phyloP scores from a whole-genome alignment of 805 yeast genomes.

The Geotrichum ghanense region DNA sequence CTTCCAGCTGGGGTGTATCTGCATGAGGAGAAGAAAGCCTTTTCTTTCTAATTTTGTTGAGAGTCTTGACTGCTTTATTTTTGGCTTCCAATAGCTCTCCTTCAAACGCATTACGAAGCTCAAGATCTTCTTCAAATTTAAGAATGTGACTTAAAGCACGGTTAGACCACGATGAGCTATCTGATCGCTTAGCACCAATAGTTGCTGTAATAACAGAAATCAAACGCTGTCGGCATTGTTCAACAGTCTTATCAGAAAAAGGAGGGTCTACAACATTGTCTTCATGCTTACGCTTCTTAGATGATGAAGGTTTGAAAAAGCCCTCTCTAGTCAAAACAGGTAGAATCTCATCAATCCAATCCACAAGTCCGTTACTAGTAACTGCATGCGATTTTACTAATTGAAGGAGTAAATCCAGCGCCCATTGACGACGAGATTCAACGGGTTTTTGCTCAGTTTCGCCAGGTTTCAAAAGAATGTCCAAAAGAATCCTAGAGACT shows the following conservation, averaged over 20 bases:
- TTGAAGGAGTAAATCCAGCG: conserved; percentile 45
- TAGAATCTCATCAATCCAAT: conserved; percentile 29
- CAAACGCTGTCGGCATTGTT: conserved; percentile 33
- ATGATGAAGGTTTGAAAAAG: conserved; percentile 25
- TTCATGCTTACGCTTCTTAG: conserved; percentile 3
- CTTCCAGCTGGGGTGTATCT: conserved; percentile 35
- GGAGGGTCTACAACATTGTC: conserved; percentile 7
- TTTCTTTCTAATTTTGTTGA: conserved; percentile 33
- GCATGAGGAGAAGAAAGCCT: conserved; percentile 27
- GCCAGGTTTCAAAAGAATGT: conserved; percentile 10
- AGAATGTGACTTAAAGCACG: conserved; percentile 33
- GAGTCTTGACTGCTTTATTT: conserved; percentile 35
- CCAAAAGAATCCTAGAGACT: conserved; percentile 16
- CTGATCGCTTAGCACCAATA: conserved; percentile 34
- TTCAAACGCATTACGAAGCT: conserved; percentile 35
- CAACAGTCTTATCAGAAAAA: conserved; percentile 15
- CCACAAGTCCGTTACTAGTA: conserved; percentile 10
- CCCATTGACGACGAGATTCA: conserved; percentile 39
- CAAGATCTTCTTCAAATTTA: conserved; percentile 16
- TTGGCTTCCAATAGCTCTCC: conserved; percentile 42
- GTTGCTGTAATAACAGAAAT: conserved; percentile 56
- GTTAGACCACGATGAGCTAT: conserved; percentile 49
- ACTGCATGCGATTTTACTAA: conserved; percentile 23
- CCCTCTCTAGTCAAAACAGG: conserved; percentile 31
- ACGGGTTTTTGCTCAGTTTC: conserved; percentile 16